phyloP scores from a whole-genome alignment of 192 early-diverging fungal genomes.

The Coemansia sp. region DNA sequence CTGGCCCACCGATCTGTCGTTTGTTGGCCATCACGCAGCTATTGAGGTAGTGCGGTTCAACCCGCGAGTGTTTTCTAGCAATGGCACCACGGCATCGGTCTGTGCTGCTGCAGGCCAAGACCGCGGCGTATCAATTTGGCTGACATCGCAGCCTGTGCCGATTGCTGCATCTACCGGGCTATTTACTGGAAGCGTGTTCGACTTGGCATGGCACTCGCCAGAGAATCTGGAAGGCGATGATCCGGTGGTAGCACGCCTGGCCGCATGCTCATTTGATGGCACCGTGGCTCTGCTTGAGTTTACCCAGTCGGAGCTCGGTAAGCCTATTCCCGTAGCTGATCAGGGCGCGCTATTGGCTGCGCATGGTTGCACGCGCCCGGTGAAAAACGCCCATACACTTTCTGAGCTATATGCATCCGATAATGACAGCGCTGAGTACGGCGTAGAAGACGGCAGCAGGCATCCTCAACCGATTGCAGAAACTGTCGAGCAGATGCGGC shows the following conservation, averaged over 20 bases:
- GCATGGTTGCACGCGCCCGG: conserved; percentile 20
- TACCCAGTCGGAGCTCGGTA: conserved; percentile 64
- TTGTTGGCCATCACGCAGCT: conserved; percentile 86
- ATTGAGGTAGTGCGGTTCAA: conserved; percentile 91
- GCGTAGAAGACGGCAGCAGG: conserved; percentile 17
- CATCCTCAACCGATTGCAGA: conserved; percentile 56
- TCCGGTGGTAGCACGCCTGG: conserved; percentile 50
- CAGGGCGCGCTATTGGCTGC: conserved; percentile 55
- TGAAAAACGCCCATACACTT: not conserved
- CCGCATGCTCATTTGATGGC: conserved; percentile 91
- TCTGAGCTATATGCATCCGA: not conserved
- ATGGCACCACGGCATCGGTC: conserved; percentile 54
- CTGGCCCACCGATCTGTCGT: conserved; percentile 74
- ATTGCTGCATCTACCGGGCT: conserved; percentile 68
- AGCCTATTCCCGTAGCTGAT: conserved; percentile 60
- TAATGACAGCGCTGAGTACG: not conserved
- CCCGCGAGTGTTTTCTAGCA: conserved; percentile 65
- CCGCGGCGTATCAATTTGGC: conserved; percentile 83
- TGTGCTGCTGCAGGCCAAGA: conserved; percentile 92
- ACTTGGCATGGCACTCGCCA: conserved; percentile 74
- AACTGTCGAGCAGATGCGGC: conserved; percentile 60
- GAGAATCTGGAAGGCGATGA: conserved; percentile 36
- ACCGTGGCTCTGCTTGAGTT: conserved; percentile 76
- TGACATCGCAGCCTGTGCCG: conserved; percentile 69
- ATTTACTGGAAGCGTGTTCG: conserved; percentile 82